phyloP scores from a whole-genome alignment of 257 asterid species.

The Misopates orontium region DNA sequence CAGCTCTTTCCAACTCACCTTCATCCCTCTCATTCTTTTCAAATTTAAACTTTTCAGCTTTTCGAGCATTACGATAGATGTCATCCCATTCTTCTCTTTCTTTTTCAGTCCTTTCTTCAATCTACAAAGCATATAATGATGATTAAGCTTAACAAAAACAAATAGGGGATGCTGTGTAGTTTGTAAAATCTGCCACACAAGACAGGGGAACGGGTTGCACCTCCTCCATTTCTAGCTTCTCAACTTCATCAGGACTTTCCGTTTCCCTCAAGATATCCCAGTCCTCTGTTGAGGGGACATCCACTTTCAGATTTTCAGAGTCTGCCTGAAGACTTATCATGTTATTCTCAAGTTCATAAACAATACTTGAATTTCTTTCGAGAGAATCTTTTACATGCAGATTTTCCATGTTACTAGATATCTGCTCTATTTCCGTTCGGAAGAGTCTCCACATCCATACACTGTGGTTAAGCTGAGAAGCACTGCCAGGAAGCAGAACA shows the following conservation, averaged over 20 bases:
- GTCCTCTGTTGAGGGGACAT: conserved; percentile 61
- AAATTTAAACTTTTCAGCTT: conserved; percentile 85
- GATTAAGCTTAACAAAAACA: conserved; percentile 39
- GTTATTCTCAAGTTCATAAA: conserved; percentile 70
- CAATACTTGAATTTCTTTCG: conserved; percentile 53
- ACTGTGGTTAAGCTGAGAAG: conserved; percentile 52
- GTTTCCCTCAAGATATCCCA: conserved; percentile 80
- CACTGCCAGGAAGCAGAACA: conserved; percentile 66
- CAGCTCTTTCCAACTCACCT: conserved; percentile 99
- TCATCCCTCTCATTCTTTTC: conserved; percentile 94
- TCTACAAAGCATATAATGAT: conserved; percentile 46
- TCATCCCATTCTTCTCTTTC: conserved; percentile 87
- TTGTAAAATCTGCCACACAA: conserved; percentile 7
- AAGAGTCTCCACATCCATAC: conserved; percentile 81
- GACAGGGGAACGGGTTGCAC: conserved; percentile 39
- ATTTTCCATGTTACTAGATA: conserved; percentile 29
- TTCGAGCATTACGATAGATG: conserved; percentile 86
- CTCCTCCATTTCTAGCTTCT: conserved; percentile 82
- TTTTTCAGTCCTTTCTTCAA: conserved; percentile 90
- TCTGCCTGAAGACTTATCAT: conserved; percentile 32
- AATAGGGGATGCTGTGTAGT: conserved; percentile 17
- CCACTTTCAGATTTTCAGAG: conserved; percentile 43
- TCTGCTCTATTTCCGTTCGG: conserved; percentile 51
- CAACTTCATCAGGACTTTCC: conserved; percentile 86
- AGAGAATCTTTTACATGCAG: conserved; percentile 34